These are phyloP conservation scores for Alternaria dauci DNA, from an alignment of 2,329 filamentous ascomycete genomes.

Conservation along the genomic window DNA sequence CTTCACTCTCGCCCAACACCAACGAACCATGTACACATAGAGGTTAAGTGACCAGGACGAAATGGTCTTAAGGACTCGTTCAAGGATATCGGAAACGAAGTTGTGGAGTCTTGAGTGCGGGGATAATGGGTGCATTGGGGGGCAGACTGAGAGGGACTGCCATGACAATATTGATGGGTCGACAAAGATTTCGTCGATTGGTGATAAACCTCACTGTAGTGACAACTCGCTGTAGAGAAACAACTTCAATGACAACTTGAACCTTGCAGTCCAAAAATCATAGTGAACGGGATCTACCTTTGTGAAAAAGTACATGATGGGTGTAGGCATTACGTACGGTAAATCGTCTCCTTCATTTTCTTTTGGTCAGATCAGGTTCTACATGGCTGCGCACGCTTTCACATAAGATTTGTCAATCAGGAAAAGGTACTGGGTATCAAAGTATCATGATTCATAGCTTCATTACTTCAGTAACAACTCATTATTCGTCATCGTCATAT, in stretches of 20 bases:
- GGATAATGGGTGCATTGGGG: not conserved
- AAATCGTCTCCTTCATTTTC: not conserved
- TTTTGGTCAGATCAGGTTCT: too few species aligned
- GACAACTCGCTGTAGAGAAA: too few species aligned
- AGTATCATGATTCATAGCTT: not conserved
- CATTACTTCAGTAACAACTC: not conserved
- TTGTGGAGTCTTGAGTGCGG: not conserved
- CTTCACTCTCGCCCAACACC: not conserved
- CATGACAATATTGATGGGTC: too few species aligned
- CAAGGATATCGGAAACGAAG: too few species aligned
- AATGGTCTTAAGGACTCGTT: not conserved
- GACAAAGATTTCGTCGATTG: too few species aligned
- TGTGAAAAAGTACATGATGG: too few species aligned
- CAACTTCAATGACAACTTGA: too few species aligned
- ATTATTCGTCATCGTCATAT: conserved; percentile 63
- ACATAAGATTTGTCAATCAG: not conserved
- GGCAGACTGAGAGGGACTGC: not conserved
- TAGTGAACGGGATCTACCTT: too few species aligned
- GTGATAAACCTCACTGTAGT: too few species aligned
- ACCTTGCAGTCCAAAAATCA: too few species aligned
- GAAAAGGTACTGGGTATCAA: not conserved
- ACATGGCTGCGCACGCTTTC: not conserved
- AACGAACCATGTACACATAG: not conserved
- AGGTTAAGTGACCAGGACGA: not conserved
- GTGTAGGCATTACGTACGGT: not conserved